Evolutionary conservation across 1,139 yeast genomes (phyloP).

Genomic region (Pneumocystis canis): DNA sequence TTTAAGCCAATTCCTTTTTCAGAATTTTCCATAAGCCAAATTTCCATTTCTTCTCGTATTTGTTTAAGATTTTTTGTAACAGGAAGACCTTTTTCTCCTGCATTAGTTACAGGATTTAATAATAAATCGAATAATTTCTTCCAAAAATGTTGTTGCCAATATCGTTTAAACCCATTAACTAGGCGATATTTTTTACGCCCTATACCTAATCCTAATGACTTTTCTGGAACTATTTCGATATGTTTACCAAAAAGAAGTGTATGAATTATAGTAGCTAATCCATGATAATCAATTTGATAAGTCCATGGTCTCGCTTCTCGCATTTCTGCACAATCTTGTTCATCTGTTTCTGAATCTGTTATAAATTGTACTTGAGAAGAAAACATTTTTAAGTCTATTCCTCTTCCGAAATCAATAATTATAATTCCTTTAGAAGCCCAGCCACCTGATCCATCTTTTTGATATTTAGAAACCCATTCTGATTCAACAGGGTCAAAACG

Average conservation of each 20-base stretch:
- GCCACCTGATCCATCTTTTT: slow-evolving; percentile 28
- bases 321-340: slow-evolving; percentile 70
- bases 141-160: slow-evolving; percentile 73
- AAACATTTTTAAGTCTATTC: slow-evolving; percentile 54
- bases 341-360: slow-evolving; percentile 49
- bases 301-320: slow-evolving; percentile 51
- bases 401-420: slow-evolving; percentile 72
- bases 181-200: slow-evolving; percentile 26
- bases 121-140: slow-evolving; percentile 45
- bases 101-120: slow-evolving; percentile 39
- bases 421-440: slow-evolving; percentile 48
- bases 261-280: slow-evolving; percentile 64
- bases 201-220: slow-evolving; percentile 13
- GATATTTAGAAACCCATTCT: slow-evolving; percentile 21
- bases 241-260: slow-evolving; percentile 47
- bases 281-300: slow-evolving; percentile 74
- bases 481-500: slow-evolving; percentile 30
- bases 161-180: slow-evolving; percentile 43
- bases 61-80: slow-evolving; percentile 28
- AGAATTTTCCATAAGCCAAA: slow-evolving; percentile 28
- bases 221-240: slow-evolving; percentile 32
- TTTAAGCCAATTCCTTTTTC: slow-evolving; percentile 11
- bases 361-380: slow-evolving; percentile 38
- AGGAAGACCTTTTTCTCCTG: slow-evolving; percentile 25
- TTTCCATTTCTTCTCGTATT: slow-evolving; percentile 33